Evolutionary conservation across 148 eudicot genomes (phyloP).

Genomic region (Cornus kousa): DNA sequence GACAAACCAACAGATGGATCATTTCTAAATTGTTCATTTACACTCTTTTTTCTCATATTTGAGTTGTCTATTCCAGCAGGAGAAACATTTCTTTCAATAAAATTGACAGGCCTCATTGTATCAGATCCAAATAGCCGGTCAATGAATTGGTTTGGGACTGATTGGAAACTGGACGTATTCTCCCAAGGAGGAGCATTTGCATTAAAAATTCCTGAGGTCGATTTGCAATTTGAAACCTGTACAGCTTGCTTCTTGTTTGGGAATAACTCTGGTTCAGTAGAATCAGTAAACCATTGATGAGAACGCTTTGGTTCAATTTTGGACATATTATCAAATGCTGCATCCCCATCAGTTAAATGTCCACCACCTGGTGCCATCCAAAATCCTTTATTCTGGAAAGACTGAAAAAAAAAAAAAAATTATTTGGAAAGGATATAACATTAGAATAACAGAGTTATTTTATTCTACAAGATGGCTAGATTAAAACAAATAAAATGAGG

Average conservation of each 20-base stretch:
- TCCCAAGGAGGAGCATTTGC: constrained; percentile 26
- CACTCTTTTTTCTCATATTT: constrained; percentile 11
- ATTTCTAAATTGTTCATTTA: constrained; percentile 23
- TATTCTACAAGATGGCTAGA: neutral
- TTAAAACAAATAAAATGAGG: neutral
- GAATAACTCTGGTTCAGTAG: constrained; percentile 34
- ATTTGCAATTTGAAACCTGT: constrained; percentile 18
- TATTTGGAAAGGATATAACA: neutral
- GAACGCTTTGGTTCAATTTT: constrained; percentile 28
- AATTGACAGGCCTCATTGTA: neutral
- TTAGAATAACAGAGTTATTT: neutral
- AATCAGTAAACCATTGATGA: constrained; percentile 31
- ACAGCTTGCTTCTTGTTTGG: constrained; percentile 40
- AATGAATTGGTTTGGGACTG: constrained; percentile 29
- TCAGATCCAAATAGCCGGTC: constrained; percentile 35
- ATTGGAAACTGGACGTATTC: constrained; percentile 20
- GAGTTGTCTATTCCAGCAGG: constrained; percentile 13
- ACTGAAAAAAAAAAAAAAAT: neutral
- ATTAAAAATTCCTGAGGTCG: constrained; percentile 15
- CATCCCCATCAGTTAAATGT: constrained; percentile 28
- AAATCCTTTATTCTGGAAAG: constrained; percentile 34
- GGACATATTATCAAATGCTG: constrained; percentile 24
- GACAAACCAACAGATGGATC: constrained; percentile 31
- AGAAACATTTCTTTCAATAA: constrained; percentile 7
- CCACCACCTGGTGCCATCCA: constrained; percentile 33